A percentile compares a stretch with the other conserved stretches of the same genome.
phyloP scores from a whole-genome alignment of 2,329 filamentous ascomycete genomes.

The Trichoderma aggressivum region DNA sequence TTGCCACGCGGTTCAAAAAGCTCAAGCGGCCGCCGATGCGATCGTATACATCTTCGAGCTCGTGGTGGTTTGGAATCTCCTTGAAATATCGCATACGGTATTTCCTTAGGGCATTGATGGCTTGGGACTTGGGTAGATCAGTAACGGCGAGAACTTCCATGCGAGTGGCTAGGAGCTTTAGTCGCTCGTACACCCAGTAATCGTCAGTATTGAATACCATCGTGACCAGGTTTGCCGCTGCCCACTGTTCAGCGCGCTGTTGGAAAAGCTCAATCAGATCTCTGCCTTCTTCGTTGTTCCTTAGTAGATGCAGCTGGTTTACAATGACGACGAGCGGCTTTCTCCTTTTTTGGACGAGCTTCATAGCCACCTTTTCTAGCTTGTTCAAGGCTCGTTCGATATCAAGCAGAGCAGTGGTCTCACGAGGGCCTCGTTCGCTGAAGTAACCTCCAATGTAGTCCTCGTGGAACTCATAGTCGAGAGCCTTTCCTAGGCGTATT shows the following conservation, averaged over 20 bases:
- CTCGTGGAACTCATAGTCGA: constrained; percentile 96
- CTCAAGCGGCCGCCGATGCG: constrained; percentile 83
- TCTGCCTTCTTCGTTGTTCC: constrained; percentile 88
- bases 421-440: constrained; percentile 86
- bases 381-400: constrained; percentile 98
- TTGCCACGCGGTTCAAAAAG: constrained; percentile 88
- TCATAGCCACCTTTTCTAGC: constrained; percentile 88
- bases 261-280: constrained; percentile 93
- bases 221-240: constrained; percentile 84
- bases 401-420: constrained; percentile 87
- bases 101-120: constrained; percentile 70
- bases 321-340: constrained; percentile 86
- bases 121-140: constrained; percentile 76
- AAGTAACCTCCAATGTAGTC: constrained; percentile 97
- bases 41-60: constrained; percentile 77
- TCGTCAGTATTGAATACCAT: constrained; percentile 95
- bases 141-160: constrained; percentile 90
- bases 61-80: constrained; percentile 51
- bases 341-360: constrained; percentile 57
- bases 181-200: constrained; percentile 95
- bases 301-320: constrained; percentile 87
- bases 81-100: constrained; percentile 78
- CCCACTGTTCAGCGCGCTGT: constrained; percentile 95
- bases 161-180: constrained; percentile 87
- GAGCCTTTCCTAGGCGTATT: constrained; percentile 83